Evolutionary conservation across 768 basidiomycete species (phyloP).

Genomic region (Psilocybe sp.): DNA sequence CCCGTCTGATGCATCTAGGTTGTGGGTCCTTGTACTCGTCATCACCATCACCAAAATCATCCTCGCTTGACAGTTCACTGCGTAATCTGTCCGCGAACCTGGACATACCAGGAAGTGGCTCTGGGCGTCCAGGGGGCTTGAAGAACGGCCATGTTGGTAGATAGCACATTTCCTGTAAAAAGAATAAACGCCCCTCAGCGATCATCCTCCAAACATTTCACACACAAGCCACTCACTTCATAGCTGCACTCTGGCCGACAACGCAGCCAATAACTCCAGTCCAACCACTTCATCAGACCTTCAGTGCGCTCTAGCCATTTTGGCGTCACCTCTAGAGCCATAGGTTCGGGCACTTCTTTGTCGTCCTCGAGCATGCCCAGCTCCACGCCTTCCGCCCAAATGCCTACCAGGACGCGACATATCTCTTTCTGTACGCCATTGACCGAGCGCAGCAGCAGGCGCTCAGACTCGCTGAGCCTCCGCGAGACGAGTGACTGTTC

Average conservation of each 20-base stretch:
- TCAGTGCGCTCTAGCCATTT: constrained; percentile 34
- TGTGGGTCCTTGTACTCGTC: constrained; percentile 3
- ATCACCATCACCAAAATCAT: neutral
- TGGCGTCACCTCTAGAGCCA: neutral
- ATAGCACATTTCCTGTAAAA: constrained; percentile 38
- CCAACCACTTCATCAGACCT: constrained; percentile 46
- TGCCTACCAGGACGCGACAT: constrained; percentile 39
- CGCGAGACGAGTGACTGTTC: neutral
- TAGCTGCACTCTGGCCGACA: constrained; percentile 43
- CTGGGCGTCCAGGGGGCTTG: neutral
- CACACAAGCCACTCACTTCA: constrained; percentile 32
- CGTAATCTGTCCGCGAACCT: neutral
- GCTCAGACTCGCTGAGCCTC: constrained; percentile 26
- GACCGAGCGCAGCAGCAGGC: constrained; percentile 25
- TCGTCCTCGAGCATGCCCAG: constrained; percentile 18
- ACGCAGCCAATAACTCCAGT: constrained; percentile 49
- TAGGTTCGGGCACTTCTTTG: neutral
- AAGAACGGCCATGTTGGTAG: constrained; percentile 44
- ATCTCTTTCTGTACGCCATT: constrained; percentile 40
- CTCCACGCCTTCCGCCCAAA: constrained; percentile 44
- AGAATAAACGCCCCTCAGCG: neutral
- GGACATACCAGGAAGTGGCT: neutral
- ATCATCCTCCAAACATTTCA: neutral
- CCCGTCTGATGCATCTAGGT: neutral
- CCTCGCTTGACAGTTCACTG: neutral